Evolutionary conservation across 257 asterid species (phyloP), one percentile per base, ranked within the genome.

Genomic region (Sherardia arvensis): DNA sequence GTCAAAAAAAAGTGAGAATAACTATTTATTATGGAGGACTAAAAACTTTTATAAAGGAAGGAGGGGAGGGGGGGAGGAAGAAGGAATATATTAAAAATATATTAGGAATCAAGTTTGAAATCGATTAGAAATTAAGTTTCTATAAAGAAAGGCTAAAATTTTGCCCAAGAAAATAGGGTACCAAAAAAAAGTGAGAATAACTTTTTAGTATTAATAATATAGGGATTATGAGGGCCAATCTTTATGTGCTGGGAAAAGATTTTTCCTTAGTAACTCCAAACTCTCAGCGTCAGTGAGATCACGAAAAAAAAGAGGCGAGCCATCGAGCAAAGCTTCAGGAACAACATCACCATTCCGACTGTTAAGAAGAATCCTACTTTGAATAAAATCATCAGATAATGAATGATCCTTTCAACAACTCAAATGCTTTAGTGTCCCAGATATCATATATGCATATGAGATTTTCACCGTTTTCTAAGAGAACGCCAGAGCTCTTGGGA

Each of bases 401-500:
- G n/a, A n/a, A n/a, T 20, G 69, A 21, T 8, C 15, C 25, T 8
- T 22, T 25, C 12, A 53, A 18, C 15, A 4, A 5, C 0, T 34
- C 3, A 61, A 30, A 66, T 36, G 49, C 38, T 18, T 22, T 2
- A 1, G 38, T 15, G 15, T 66, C 69, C 62, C 69, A 53, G 10
- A 66, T 10, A 34, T 65, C 69, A 36, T 65, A 62, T 17, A 65
- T 11, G 15, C 53, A 60, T 17, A 53, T 34, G 11, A 54, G 60
- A 26, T 15, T 48, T 40, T 28, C 49, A 15, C n/a, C 7, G 1
- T 5, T 47, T n/a, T 9, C 1, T 27, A 12, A 65, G n/a, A 23
- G 25, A 6, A 4, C 36, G 36, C 32, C 7, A 8, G 23, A 65
- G 25, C 36, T 30, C 5, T 1, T 11, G 9, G 8, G 62, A 8